Evolutionary conservation across 2,329 filamentous ascomycete genomes (phyloP), one percentile per base, ranked within the genome.

Genomic region (Trichoderma cornu-damae): DNA sequence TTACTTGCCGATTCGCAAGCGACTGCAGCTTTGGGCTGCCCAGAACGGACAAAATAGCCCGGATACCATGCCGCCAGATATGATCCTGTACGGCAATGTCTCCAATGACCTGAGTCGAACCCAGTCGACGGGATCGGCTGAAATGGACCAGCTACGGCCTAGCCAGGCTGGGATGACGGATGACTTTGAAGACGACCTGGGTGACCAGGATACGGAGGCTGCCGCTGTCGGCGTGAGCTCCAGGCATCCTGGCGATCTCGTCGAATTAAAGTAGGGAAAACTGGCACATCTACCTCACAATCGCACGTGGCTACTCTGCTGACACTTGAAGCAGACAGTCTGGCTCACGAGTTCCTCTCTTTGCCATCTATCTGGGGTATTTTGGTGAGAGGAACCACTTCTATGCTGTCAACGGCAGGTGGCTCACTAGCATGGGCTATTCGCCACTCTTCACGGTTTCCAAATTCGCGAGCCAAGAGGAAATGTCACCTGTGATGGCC

Each of bases 331-430:
- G 7, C 34, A 68, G 67, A 38, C 67, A 68, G 28, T 62, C 68
- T 7, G 67, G 70, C n/a, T 75, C 74, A 9, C 71, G 78, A 24
- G 69, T 76, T 18, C 76, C 77, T 4, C 61, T 81, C 14, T 70
- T 84, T 43, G 81, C 75, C 11, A 66, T 85, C 43, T 82, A 78
- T 61, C 70, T 85, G 6, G 80, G 80, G 12, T 75, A 70, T 53
- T 74, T 79, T 61, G 74, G 78, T 37, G 75, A 75, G 16, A 70
- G 76, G 40, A 72, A 81, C 61, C 79, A 83, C 65, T 82, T 79
- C 65, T 83, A 82, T 66, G 76, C 78, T 28, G 74, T 67, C 61
- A 77, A 73, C 14, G 81, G 81, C 61, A 77, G 76, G 70, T 77
- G 81, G 65, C 64, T 77, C 14, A 73, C 74, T 7, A 74, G 72